These are phyloP conservation scores for Decorospora gaudefroyi DNA, from an alignment of 2,329 filamentous ascomycete genomes.

Conservation along the genomic window DNA sequence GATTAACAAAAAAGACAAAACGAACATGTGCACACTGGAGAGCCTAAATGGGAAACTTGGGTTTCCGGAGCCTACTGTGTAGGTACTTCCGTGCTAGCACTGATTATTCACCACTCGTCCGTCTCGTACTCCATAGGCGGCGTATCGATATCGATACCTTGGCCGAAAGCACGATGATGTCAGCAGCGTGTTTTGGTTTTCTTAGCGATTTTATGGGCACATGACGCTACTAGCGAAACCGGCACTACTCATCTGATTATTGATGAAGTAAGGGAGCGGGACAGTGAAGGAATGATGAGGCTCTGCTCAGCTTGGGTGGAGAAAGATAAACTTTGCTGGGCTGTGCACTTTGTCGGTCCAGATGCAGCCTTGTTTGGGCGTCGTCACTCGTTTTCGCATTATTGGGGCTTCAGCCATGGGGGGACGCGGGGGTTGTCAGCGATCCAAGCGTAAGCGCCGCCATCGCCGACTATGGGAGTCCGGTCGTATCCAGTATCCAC, in stretches of 20 bases:
- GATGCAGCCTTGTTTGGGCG: constrained; percentile 16
- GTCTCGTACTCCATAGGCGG: too few relatives aligned
- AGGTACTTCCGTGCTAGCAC: background rate
- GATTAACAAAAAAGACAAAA: too few relatives aligned
- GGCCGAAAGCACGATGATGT: constrained; percentile 19
- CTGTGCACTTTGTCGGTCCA: background rate
- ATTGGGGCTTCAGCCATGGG: constrained; percentile 7
- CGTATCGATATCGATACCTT: background rate
- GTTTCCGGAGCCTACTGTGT: too few relatives aligned
- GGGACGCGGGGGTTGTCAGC: constrained; percentile 6
- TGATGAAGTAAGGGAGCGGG: too few relatives aligned
- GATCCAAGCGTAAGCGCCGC: constrained; percentile 25
- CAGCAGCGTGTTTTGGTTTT: constrained; percentile 1
- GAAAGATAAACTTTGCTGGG: too few relatives aligned
- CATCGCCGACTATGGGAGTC: constrained; percentile 12
- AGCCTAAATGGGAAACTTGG: too few relatives aligned
- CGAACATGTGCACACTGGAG: too few relatives aligned
- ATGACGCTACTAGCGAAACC: too few relatives aligned
- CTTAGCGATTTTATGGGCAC: background rate
- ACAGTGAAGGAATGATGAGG: too few relatives aligned
- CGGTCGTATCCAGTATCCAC: background rate
- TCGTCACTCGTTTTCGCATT: constrained; percentile 7
- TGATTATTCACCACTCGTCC: too few relatives aligned
- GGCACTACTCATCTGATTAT: too few relatives aligned
- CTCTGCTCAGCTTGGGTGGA: too few relatives aligned